Evolutionary conservation across 1,284 basidiomycete genomes (phyloP).

Genomic region (Schizopora paradoxa): DNA sequence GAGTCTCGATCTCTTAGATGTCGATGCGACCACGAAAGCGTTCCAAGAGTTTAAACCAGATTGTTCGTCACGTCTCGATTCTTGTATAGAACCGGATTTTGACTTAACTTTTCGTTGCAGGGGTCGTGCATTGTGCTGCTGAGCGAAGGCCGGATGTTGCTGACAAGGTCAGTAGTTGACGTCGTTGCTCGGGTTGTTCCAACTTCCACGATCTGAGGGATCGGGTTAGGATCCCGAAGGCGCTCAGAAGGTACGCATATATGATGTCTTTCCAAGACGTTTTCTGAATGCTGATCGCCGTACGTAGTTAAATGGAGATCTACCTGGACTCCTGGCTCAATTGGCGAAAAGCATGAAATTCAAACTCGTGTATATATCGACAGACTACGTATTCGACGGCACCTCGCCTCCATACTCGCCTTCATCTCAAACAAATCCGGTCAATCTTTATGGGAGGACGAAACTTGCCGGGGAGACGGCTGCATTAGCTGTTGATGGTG

Average conservation of each 20-base stretch:
- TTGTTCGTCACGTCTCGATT: conserved; percentile 38
- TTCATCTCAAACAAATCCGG: conserved; percentile 58
- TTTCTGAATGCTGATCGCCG: background rate
- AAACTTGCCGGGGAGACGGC: conserved; percentile 75
- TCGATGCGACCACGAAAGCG: conserved; percentile 40
- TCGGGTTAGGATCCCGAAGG: conserved; percentile 53
- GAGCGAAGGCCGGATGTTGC: conserved; percentile 81
- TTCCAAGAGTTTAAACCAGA: conserved; percentile 55
- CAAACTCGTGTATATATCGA: conserved; percentile 73
- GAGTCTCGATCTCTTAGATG: conserved; percentile 57
- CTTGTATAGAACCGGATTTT: conserved; percentile 5
- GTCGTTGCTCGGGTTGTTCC: background rate
- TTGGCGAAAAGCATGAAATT: conserved; percentile 52
- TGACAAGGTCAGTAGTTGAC: conserved; percentile 50
- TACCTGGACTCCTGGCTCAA: conserved; percentile 57
- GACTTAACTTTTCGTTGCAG: conserved; percentile 32
- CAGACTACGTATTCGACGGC: conserved; percentile 86
- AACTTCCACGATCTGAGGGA: background rate
- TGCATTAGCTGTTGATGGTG: conserved; percentile 48
- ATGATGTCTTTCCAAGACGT: background rate
- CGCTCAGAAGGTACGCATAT: conserved; percentile 44
- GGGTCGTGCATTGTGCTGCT: conserved; percentile 83
- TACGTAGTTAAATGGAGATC: conserved; percentile 59
- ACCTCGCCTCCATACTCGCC: conserved; percentile 75
- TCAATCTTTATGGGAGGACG: conserved; percentile 73